Percentiles rank a stretch among this genome's conserved stretches.
phyloP scores from a whole-genome alignment of 2,329 filamentous ascomycete species.

The Cladosporium cucumerinum region DNA sequence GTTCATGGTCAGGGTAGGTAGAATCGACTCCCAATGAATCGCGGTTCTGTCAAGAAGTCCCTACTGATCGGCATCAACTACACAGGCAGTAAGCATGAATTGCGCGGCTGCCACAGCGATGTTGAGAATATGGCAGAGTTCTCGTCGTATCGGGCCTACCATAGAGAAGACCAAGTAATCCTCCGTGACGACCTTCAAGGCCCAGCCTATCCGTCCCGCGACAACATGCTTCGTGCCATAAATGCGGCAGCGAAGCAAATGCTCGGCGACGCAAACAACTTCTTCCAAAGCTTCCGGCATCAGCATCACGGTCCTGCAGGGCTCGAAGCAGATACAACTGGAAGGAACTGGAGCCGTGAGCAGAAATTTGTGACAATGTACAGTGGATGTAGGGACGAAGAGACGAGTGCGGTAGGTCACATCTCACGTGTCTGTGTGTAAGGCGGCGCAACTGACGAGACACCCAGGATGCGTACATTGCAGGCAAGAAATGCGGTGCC shows the following conservation, averaged over 20 bases:
- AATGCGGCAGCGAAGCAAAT: constrained; percentile 52
- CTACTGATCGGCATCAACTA: constrained; percentile 56
- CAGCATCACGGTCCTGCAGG: constrained; percentile 33
- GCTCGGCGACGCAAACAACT: constrained; percentile 52
- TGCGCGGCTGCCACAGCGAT: constrained; percentile 50
- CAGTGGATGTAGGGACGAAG: constrained; percentile 49
- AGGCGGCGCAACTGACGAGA: too few relatives aligned
- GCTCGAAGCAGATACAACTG: constrained; percentile 44
- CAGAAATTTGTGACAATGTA: constrained; percentile 51
- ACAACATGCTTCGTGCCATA: constrained; percentile 49
- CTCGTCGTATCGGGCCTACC: constrained; percentile 43
- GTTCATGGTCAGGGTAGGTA: background rate
- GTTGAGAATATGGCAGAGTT: constrained; percentile 50
- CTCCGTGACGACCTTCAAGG: constrained; percentile 41
- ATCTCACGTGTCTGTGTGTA: too few relatives aligned
- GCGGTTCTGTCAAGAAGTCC: constrained; percentile 38
- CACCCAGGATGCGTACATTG: constrained; percentile 38
- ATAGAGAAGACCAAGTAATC: constrained; percentile 43
- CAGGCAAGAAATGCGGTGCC: constrained; percentile 43
- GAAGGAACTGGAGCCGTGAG: constrained; percentile 39
- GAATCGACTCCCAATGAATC: background rate
- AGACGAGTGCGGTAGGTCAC: constrained; percentile 46
- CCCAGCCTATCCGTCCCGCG: constrained; percentile 34
- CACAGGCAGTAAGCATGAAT: constrained; percentile 40
- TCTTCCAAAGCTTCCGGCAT: constrained; percentile 53